A percentile compares a stretch with the other conserved stretches of the same genome.
Evolutionary conservation across 164 flowering plant genomes (phyloP).

Genomic region (Nymphaea thermarum): DNA sequence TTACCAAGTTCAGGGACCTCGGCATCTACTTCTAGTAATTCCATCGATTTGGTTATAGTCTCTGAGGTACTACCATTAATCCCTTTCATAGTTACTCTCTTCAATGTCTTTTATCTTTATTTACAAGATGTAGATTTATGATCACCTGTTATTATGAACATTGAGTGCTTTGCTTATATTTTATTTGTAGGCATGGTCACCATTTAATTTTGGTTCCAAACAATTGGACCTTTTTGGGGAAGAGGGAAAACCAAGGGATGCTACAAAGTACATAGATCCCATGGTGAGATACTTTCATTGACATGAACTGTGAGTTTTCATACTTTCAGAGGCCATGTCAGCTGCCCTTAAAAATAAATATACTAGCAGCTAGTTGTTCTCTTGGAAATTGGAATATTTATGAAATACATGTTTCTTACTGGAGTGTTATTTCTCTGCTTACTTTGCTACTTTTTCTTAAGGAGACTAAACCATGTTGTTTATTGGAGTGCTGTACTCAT

Average conservation of each 20-base stretch:
- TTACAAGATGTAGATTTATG: background rate
- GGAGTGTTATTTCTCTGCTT: too few species aligned
- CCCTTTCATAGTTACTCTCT: background rate
- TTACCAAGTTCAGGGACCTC: slow-evolving; percentile 15
- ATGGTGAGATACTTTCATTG: slow-evolving; percentile 27
- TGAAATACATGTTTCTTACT: too few species aligned
- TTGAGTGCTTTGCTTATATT: background rate
- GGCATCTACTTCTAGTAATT: slow-evolving; percentile 10
- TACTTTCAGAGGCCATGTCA: too few species aligned
- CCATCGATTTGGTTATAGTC: slow-evolving; percentile 24
- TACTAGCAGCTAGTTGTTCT: too few species aligned
- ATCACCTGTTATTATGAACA: background rate
- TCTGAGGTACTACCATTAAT: slow-evolving; percentile 35
- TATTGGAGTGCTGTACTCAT: too few species aligned
- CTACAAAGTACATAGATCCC: slow-evolving; percentile 27
- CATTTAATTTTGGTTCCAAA: slow-evolving; percentile 34
- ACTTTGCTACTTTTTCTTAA: too few species aligned
- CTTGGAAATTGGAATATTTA: too few species aligned
- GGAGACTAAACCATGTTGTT: too few species aligned
- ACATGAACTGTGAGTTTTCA: too few species aligned
- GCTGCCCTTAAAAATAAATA: too few species aligned
- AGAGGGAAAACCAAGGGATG: slow-evolving; percentile 13
- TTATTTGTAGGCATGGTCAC: slow-evolving; percentile 66
- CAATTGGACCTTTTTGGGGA: slow-evolving; percentile 19
- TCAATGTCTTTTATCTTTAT: background rate